These are phyloP conservation scores for Vigna reflexopilosa DNA, from an alignment of 306 rosid genomes.

Conservation along the genomic window DNA sequence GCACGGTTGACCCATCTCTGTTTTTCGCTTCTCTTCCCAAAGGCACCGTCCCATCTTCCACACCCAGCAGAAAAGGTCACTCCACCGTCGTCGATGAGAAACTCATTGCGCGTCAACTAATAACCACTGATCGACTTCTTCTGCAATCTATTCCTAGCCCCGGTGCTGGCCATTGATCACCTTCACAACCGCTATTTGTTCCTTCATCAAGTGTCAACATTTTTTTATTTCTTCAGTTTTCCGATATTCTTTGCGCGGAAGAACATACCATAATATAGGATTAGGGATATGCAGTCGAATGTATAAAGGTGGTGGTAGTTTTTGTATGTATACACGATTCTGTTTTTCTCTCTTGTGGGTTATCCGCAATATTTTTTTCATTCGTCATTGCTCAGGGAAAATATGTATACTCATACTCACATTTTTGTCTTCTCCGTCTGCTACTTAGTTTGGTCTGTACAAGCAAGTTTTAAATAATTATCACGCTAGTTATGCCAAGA, in stretches of 20 bases:
- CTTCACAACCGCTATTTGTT: neutral
- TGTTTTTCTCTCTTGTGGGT: slow-evolving; percentile 40
- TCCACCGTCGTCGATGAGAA: slow-evolving; percentile 60
- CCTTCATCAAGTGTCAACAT: neutral
- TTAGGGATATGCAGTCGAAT: slow-evolving; percentile 29
- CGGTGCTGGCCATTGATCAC: slow-evolving; percentile 74
- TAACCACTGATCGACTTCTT: slow-evolving; percentile 47
- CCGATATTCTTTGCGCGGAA: neutral
- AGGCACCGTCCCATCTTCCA: slow-evolving; percentile 72
- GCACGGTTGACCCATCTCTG: slow-evolving; percentile 39
- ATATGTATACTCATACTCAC: neutral
- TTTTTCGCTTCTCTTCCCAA: slow-evolving; percentile 73
- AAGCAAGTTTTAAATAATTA: slow-evolving; percentile 13
- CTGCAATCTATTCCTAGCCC: slow-evolving; percentile 86
- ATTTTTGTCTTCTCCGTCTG: slow-evolving; percentile 32
- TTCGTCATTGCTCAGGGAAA: slow-evolving; percentile 13
- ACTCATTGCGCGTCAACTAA: slow-evolving; percentile 75
- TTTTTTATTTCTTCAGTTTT: slow-evolving; percentile 47
- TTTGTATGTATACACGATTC: slow-evolving; percentile 4
- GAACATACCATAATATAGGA: neutral
- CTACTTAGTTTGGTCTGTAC: slow-evolving; percentile 14
- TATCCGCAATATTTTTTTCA: slow-evolving; percentile 33
- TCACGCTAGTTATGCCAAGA: neutral
- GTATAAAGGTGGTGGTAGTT: slow-evolving; percentile 42
- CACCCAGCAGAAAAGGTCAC: slow-evolving; percentile 82